Evolutionary conservation across 805 yeast genomes (phyloP), one percentile per base, ranked within the genome.

Genomic region (Lipomyces lipofer): DNA sequence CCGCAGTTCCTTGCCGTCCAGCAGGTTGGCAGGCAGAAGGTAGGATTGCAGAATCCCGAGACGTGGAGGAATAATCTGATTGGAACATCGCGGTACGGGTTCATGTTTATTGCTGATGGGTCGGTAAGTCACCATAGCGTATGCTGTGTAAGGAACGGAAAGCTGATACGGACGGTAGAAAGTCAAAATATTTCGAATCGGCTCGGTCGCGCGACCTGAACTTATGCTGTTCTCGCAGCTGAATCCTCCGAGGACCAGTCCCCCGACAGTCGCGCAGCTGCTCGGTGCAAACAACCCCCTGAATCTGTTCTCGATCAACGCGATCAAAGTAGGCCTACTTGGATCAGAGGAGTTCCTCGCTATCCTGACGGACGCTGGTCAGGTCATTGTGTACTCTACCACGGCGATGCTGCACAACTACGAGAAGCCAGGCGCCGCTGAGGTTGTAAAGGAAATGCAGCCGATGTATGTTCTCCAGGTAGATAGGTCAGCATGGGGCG

Each of bases 311-410:
- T 47, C 59, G 7, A 56, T 56, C 46, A 56, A 56, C 24, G 42
- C 40, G 5, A 38, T 56, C 21, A 48, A 43, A 8, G 42, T 56
- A 2, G 60, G 59, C 8, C n/a, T 32, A 2, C 38, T 56, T 4
- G 60, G 55, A 38, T 52, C 52, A 17, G 60, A 56, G 24, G 60
- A 56, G 35, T 43, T 47, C 22, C n/a, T 55, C n/a, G 60, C 49
- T 12, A 40, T 54, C 19, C 50, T 56, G 33, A 56, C 59, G 2
- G 60, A 56, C 30, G 60, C 60, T 21, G 60, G 60, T 3, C 56
- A 51, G 33, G 54, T 38, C 9, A 38, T 45, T 10, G 22, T 56
- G 8, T 56, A 56, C 38, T 21, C 59, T 7, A 54, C 50, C n/a
- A 30, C 49, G 6, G 40, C 49, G 10, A 35, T 56, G 12, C 15